Evolutionary conservation across 2,329 filamentous ascomycete species (phyloP).

Genomic region (Colletotrichum endophyticum): DNA sequence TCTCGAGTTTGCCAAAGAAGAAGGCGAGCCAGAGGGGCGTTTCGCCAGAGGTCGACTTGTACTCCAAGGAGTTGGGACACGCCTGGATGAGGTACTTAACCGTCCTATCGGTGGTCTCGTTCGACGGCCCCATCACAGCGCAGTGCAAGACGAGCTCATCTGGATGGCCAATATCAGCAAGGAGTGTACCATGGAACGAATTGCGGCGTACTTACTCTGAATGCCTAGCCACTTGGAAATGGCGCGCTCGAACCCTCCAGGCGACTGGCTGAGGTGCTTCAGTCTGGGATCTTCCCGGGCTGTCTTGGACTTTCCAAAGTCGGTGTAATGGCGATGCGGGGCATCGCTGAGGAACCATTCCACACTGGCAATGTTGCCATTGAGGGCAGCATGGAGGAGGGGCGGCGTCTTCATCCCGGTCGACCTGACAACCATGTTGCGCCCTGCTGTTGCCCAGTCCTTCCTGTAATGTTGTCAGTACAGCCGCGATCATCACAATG

Average conservation of each 20-base stretch:
- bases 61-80: slow-evolving; percentile 66
- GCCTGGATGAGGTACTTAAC: slow-evolving; percentile 70
- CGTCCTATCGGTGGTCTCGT: slow-evolving; percentile 51
- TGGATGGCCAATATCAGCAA: slow-evolving; percentile 32
- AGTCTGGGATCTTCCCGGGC: slow-evolving; percentile 67
- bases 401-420: slow-evolving; percentile 57
- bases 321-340: slow-evolving; percentile 69
- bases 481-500: background rate
- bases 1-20: slow-evolving; percentile 54
- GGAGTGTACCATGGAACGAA: background rate
- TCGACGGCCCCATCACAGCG: slow-evolving; percentile 55
- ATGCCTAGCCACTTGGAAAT: slow-evolving; percentile 67
- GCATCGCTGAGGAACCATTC: slow-evolving; percentile 81
- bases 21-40: slow-evolving; percentile 77
- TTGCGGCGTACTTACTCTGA: slow-evolving; percentile 52
- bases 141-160: slow-evolving; percentile 71
- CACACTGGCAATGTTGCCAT: slow-evolving; percentile 67
- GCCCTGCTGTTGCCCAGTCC: slow-evolving; percentile 75
- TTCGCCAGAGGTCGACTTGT: slow-evolving; percentile 59
- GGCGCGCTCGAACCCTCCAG: slow-evolving; percentile 67
- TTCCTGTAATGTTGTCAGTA: slow-evolving; percentile 35
- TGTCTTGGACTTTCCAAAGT: slow-evolving; percentile 66
- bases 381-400: slow-evolving; percentile 61
- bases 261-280: slow-evolving; percentile 62
- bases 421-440: slow-evolving; percentile 43